Base-by-base conservation (phyloP, 2,329 filamentous ascomycete genomes). In the Alternaria sp. region DNA sequence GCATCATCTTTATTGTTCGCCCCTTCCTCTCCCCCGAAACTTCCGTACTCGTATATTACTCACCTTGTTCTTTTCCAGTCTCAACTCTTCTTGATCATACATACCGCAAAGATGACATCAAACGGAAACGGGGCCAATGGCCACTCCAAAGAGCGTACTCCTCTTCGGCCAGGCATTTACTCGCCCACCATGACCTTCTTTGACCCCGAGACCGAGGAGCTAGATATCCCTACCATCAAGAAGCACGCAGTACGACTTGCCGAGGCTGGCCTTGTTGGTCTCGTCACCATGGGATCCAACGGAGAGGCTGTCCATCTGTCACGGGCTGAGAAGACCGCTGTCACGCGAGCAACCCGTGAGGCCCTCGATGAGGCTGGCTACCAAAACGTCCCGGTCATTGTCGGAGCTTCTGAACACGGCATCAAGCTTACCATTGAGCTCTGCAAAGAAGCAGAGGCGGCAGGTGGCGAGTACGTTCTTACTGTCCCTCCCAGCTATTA, bases 171-270 rank as follows among this genome's bases (percentile, higher is more conserved):
- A 75, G 92, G 93, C 78, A 94, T 96, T 78, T 96, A 96, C 81
- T 92, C 92, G 64, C 93, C 93, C 25, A 95, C 92, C 64, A 93
- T 96, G 89, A 96, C 93, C 74, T 96, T 97, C 80, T 97, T 97
- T 84, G 85, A 95, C 81, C 86, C 90, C 7, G 87, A 90, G 68
- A 96, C 92, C 49, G 93, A 97, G 82, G 92, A 96, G 53, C 86
- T 97, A 73, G 93, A 97, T 76, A 88, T 94, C 67, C 85, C 91
- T 37, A 87, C 87, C 63, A 92, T 96, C 82, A 92, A 92, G 81
- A 90, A 87, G 76, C 93, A 97, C 78, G 91, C 92, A 23, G 88
- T 92, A 70, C 90, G 93, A 51, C 88, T 97, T 51, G 91, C 90
- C 43, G 85, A 89, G 77, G 91, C 89, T 61, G 94, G 94, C 9